Conservation (phyloP, 768 basidiomycete species). For the Holtermanniella nyarrowii region DNA sequence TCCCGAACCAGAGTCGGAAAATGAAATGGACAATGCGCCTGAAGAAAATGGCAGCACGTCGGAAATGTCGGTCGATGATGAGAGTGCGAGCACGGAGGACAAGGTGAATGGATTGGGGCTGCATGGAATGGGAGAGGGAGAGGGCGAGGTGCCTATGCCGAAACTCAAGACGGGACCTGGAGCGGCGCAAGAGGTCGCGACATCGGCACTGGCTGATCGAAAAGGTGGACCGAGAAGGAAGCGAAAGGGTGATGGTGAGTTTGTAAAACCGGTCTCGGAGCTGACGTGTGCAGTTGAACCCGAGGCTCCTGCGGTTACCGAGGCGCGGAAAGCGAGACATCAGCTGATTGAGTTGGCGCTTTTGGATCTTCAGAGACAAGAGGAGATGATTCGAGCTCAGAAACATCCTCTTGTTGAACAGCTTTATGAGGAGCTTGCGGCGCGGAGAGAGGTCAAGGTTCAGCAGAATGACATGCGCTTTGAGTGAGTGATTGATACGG, state of each 20-base stretch:
- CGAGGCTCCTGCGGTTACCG: slow-evolving; percentile 25
- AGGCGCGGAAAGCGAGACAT: slow-evolving; percentile 20
- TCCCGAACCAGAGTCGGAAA: too few species aligned
- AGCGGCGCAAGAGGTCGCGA: neutral
- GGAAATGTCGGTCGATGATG: too few species aligned
- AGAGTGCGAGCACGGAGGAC: too few species aligned
- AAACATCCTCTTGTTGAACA: slow-evolving; percentile 15
- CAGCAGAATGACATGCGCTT: slow-evolving; percentile 5
- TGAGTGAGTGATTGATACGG: slow-evolving; percentile 4
- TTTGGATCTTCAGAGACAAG: slow-evolving; percentile 18
- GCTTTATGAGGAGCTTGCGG: slow-evolving; percentile 20
- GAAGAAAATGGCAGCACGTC: too few species aligned
- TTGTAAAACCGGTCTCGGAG: neutral
- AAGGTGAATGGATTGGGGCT: neutral
- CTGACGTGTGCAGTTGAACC: slow-evolving; percentile 24
- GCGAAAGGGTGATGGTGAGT: neutral
- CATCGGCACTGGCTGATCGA: neutral
- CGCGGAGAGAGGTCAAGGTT: slow-evolving; percentile 8
- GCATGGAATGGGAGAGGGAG: neutral
- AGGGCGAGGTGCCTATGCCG: neutral
- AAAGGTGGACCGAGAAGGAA: neutral
- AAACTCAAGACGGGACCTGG: neutral
- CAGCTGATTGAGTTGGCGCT: slow-evolving; percentile 31
- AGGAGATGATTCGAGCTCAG: slow-evolving; percentile 8
- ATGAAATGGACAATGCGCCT: too few species aligned